Base-by-base conservation (phyloP, 129 eudicot species). In the Tagetes patula region DNA sequence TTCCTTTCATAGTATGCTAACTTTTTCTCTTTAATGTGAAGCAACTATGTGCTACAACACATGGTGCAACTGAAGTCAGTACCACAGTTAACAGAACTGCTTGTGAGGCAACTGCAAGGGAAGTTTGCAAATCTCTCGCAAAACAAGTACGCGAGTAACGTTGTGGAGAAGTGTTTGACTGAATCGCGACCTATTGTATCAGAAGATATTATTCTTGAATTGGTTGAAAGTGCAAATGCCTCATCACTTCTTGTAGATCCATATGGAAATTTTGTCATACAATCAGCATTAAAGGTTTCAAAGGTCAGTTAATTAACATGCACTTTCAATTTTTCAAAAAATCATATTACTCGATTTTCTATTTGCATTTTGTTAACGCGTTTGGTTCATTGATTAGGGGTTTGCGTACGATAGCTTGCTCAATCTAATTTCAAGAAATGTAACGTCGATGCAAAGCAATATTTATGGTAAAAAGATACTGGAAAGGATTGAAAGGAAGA, bases 31-130 rank as follows among this genome's bases (percentile, higher is more conserved):
- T 65, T 27, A 33, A 12, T 42, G 2, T 67, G 3, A 50, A 89
- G 96, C n/a, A 89, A 89, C 54, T 89, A 89, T 46, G 96, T 89
- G 78, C 80, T 89, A 77, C 96, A 89, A 84, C 90, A 86, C 64
- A 74, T 89, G 72, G 69, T 86, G 72, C 86, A 79, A n/a, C 48
- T 84, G 62, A 71, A 36, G 75, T 74, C 78, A 9, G 27, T 20
- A 20, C 81, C 79, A 2, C 83, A 77, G 59, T 72, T 81, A 56
- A 84, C 92, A 1, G 70, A 47, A 20, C 45, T 70, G 46, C 80
- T 87, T 63, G 48, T 85, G 60, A 75, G 81, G 47, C 80, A 68
- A 45, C 79, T 86, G 6, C 37, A 75, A 85, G 89, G 94, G 34
- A 54, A 45, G 34, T 85, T 64, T 63, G 63, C 73, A 33, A 48